These are phyloP conservation scores for Oehlia diaphana DNA, from an alignment of 192 early-diverging fungal genomes.

Conservation along the genomic window DNA sequence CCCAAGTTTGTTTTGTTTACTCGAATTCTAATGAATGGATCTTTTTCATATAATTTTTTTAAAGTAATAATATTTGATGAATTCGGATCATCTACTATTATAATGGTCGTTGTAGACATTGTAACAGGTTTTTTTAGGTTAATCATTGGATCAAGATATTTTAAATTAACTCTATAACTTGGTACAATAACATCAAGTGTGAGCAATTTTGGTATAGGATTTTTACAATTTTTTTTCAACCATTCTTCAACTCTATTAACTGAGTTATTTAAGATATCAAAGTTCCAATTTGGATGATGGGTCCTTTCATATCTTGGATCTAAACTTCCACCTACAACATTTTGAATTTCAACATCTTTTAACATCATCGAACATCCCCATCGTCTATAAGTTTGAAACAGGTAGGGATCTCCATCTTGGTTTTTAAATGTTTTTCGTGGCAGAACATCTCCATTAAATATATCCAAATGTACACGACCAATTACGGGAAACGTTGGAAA, in stretches of 20 bases:
- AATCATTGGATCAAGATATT: constrained; percentile 18
- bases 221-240: background rate
- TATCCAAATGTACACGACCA: background rate
- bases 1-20: constrained; percentile 15
- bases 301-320: background rate
- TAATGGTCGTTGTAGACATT: background rate
- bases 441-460: constrained; percentile 12
- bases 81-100: background rate
- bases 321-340: background rate
- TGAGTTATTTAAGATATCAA: background rate
- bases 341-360: background rate
- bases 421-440: background rate
- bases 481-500: constrained; percentile 26
- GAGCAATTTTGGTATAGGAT: background rate
- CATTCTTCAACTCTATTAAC: background rate
- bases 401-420: constrained; percentile 20
- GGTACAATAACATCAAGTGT: constrained; percentile 13
- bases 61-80: background rate
- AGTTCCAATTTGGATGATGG: constrained; percentile 2
- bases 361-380: constrained; percentile 5
- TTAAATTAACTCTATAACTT: constrained; percentile 1
- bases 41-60: constrained; percentile 2
- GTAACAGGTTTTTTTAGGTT: constrained; percentile 2
- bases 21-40: background rate
- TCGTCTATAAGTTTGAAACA: constrained; percentile 19